Base-by-base conservation (phyloP, 352 stramenopile genomes). In the Phytophthora meadii region DNA sequence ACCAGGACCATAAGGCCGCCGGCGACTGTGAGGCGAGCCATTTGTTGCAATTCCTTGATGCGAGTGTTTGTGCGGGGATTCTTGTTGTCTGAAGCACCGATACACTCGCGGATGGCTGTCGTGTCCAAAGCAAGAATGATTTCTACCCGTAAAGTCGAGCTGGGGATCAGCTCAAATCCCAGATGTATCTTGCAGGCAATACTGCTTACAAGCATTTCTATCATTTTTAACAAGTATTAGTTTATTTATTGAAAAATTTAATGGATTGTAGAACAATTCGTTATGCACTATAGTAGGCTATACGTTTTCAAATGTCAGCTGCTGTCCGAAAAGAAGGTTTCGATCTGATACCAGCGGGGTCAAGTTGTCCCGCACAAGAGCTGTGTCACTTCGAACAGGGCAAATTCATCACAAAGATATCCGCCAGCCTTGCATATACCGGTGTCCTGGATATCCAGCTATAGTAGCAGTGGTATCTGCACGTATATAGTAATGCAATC, bases 1-100 rank as follows among this genome's bases (percentile, higher is more conserved):
- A 94, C 74, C 17, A 92, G 50, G 53, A 95, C 74, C 68, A 95
- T 76, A 47, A 93, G 64, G 45, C 74, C 71, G 14, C 73, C 79
- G 27, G 85, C 81, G 2, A 70, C 19, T 10, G 82, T 85, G 48
- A 89, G 44, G 17, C 54, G 58, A 61, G 72, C 63, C 49, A 66
- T 79, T 79, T 12, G 6, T 55, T 48, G 5, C 15, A 28, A 63
- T 17, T 32, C 30, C 44, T 51, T 56, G 2, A 27, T 11, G n/a
- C 12, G 14, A 46, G 37, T 2, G 37, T 19, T 9, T 44, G n/a
- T 10, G 37, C 15, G 37, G 15, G 40, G 51, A 8, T 37, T 14
- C 15, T 19, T 56, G 52, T 32, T 25, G 7, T 51, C 9, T 1
- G 10, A 61, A 42, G 45, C 42, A 27, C 25, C 25, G 27, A 64